Percentiles rank a stretch among this genome's conserved stretches.
Evolutionary conservation across 768 basidiomycete species (phyloP).

Genomic region (Pleurotus tuoliensis): DNA sequence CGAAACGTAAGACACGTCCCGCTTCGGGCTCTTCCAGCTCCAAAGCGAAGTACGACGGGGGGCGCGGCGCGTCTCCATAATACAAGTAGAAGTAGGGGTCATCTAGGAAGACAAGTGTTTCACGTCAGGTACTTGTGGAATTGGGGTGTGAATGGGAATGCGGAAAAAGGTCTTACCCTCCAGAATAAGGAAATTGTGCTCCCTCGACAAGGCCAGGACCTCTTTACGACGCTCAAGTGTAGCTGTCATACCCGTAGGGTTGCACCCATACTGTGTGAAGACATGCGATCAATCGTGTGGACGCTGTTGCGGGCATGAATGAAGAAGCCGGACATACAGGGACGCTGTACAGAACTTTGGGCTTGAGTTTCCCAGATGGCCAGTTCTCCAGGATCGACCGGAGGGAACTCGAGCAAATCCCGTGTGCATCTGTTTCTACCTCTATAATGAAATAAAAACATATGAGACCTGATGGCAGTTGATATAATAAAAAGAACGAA

Average conservation of each 20-base stretch:
- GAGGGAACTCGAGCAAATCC: slow-evolving; percentile 58
- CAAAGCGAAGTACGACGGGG: slow-evolving; percentile 78
- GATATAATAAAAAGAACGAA: slow-evolving; percentile 18
- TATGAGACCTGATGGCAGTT: not conserved
- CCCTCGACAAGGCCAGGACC: slow-evolving; percentile 65
- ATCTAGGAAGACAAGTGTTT: slow-evolving; percentile 36
- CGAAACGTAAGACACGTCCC: slow-evolving; percentile 84
- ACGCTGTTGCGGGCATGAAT: slow-evolving; percentile 3
- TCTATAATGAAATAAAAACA: slow-evolving; percentile 36
- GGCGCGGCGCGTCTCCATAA: slow-evolving; percentile 59
- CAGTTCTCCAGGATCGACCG: slow-evolving; percentile 67
- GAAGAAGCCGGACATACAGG: slow-evolving; percentile 41
- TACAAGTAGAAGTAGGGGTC: slow-evolving; percentile 81
- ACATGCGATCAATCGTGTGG: not conserved
- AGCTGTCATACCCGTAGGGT: slow-evolving; percentile 82
- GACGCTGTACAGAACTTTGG: slow-evolving; percentile 79
- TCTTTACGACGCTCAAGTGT: slow-evolving; percentile 65
- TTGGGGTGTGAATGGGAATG: not conserved
- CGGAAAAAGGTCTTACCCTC: slow-evolving; percentile 54
- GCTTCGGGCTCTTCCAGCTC: slow-evolving; percentile 63
- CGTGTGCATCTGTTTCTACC: slow-evolving; percentile 72
- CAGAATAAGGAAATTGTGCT: slow-evolving; percentile 77
- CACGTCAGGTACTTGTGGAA: not conserved
- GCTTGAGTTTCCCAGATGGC: slow-evolving; percentile 67
- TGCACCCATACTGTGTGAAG: slow-evolving; percentile 65